These are phyloP conservation scores for Botryosphaeria dothidea DNA, from an alignment of 2,329 filamentous ascomycete species.

Conservation along the genomic window DNA sequence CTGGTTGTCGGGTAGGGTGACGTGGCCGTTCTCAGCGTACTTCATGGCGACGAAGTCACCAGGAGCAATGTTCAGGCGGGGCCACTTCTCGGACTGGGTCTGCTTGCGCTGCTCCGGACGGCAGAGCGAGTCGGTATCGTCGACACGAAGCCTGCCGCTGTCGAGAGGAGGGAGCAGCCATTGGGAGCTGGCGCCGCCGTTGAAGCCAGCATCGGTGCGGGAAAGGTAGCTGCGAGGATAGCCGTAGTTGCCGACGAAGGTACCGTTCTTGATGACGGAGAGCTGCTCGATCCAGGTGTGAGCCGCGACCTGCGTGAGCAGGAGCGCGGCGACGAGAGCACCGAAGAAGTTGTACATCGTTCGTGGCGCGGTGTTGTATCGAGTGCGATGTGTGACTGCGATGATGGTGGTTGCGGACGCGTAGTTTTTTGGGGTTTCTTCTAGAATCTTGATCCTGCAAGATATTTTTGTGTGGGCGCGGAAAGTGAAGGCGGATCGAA, in stretches of 20 bases:
- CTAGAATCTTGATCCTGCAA: constrained; percentile 8
- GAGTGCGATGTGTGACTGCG: background rate
- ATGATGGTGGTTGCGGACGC: background rate
- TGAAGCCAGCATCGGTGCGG: constrained; percentile 58
- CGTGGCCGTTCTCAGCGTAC: constrained; percentile 54
- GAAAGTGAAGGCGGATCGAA: background rate
- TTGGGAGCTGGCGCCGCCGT: constrained; percentile 62
- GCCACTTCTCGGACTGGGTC: constrained; percentile 57
- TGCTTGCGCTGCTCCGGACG: constrained; percentile 61
- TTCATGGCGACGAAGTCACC: constrained; percentile 51
- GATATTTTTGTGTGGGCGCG: background rate
- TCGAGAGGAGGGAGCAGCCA: constrained; percentile 61
- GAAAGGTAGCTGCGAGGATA: constrained; percentile 72
- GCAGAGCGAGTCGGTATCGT: constrained; percentile 61
- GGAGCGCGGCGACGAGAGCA: constrained; percentile 25
- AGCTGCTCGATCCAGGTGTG: constrained; percentile 87
- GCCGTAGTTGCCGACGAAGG: constrained; percentile 69
- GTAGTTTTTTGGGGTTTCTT: background rate
- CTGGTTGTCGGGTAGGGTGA: constrained; percentile 42
- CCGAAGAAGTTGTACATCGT: background rate
- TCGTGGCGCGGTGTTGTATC: background rate
- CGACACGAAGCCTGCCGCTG: constrained; percentile 48
- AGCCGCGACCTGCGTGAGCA: constrained; percentile 25
- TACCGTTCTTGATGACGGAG: constrained; percentile 72
- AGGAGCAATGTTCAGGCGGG: constrained; percentile 60